phyloP scores from a whole-genome alignment of 768 basidiomycete genomes.

The Filobasidium wieringae region DNA sequence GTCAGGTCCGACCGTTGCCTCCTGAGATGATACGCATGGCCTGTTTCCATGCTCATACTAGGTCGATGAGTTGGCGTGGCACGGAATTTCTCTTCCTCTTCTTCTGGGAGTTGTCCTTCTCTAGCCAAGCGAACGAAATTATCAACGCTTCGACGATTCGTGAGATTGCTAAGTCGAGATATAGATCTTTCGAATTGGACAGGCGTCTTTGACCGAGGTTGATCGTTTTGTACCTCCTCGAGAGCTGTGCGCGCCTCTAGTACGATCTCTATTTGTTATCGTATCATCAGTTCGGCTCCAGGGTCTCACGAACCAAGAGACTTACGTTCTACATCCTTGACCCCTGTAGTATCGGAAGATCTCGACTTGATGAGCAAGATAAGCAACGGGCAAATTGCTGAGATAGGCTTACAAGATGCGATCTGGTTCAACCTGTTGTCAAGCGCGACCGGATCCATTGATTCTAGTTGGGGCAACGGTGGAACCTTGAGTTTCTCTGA shows the following conservation, averaged over 20 bases:
- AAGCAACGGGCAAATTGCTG: no score
- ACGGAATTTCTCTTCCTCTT: background rate
- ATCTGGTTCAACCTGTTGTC: conserved; percentile 22
- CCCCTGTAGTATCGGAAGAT: conserved; percentile 11
- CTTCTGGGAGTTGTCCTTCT: background rate
- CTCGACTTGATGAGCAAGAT: no score
- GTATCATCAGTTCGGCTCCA: no score
- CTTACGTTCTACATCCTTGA: conserved; percentile 27
- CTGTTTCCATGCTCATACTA: background rate
- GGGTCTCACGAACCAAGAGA: no score
- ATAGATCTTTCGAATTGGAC: background rate
- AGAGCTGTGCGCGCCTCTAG: conserved; percentile 32
- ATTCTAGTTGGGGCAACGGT: no score
- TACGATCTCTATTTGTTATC: conserved; percentile 28
- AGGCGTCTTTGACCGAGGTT: background rate
- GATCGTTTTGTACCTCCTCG: conserved; percentile 21
- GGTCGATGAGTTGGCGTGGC: background rate
- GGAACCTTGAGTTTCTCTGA: no score
- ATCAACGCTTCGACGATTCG: background rate
- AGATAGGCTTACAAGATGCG: conserved; percentile 14
- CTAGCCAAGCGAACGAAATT: background rate
- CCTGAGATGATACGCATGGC: conserved; percentile 1
- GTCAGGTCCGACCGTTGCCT: conserved; percentile 12
- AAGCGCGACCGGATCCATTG: conserved; percentile 20
- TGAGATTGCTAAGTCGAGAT: background rate